Evolutionary conservation across 2,329 filamentous ascomycete species (phyloP).

Genomic region (Trichoderma sp.): DNA sequence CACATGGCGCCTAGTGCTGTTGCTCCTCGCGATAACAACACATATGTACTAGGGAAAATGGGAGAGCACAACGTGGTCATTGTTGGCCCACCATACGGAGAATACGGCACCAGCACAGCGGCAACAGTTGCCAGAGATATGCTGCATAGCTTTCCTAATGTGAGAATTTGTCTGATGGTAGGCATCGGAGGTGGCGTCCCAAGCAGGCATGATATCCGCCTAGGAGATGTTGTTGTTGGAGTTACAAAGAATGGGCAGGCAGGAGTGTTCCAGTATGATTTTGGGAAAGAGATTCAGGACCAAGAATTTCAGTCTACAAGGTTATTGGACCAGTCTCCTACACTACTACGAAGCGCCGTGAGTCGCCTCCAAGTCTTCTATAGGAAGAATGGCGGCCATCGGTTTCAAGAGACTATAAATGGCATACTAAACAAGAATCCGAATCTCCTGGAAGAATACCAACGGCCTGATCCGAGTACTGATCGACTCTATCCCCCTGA

Average conservation of each 20-base stretch:
- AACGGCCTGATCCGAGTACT: neutral
- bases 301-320: neutral
- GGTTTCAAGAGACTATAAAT: constrained; percentile 4
- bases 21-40: neutral
- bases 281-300: neutral
- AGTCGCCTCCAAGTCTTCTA: no score
- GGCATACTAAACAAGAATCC: neutral
- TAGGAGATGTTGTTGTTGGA: neutral
- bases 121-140: neutral
- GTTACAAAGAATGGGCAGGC: no score
- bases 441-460: constrained; percentile 10
- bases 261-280: neutral
- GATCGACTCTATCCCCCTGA: constrained; percentile 17
- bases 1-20: no score
- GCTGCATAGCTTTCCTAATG: neutral
- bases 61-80: neutral
- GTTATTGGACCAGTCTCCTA: neutral
- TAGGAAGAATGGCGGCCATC: no score
- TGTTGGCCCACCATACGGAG: neutral
- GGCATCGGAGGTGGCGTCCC: neutral
- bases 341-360: neutral
- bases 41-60: neutral
- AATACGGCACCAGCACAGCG: neutral
- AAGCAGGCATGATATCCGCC: neutral
- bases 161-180: neutral